Percentiles rank a stretch among this genome's conserved stretches.
These are phyloP conservation scores for Colletotrichum sansevieriae DNA, from an alignment of 2,329 filamentous ascomycete genomes.

Conservation along the genomic window DNA sequence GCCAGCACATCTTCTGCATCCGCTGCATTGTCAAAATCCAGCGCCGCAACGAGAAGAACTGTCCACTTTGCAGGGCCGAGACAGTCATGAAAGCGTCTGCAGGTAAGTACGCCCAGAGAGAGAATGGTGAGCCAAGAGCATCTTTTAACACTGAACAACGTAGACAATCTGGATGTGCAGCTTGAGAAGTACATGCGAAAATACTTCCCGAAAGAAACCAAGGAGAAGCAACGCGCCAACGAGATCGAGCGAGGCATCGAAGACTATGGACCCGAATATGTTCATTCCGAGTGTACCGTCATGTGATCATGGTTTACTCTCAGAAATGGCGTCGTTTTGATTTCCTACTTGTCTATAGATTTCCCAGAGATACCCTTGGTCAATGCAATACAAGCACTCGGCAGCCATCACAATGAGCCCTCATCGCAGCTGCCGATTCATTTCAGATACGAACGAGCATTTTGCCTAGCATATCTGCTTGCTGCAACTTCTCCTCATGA, in stretches of 20 bases:
- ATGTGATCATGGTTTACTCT: conserved; percentile 61
- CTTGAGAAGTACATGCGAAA: conserved; percentile 78
- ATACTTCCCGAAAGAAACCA: conserved; percentile 81
- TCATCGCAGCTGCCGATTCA: neutral
- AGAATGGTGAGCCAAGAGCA: neutral
- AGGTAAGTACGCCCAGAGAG: conserved; percentile 57
- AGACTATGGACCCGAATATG: conserved; percentile 76
- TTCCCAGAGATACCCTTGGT: conserved; percentile 37
- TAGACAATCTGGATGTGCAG: conserved; percentile 77
- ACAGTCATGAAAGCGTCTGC: conserved; percentile 79
- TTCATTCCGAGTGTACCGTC: conserved; percentile 67
- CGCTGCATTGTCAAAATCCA: conserved; percentile 86
- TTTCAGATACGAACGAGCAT: neutral
- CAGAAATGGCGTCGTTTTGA: neutral
- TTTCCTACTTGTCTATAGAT: conserved; percentile 26
- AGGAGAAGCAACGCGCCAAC: conserved; percentile 77
- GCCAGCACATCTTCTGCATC: conserved; percentile 85
- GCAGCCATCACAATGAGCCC: neutral
- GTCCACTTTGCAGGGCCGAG: conserved; percentile 81
- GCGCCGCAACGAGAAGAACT: conserved; percentile 74
- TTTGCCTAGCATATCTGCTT: neutral
- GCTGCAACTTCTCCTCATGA: neutral
- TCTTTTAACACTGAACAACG: neutral
- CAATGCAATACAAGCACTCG: neutral
- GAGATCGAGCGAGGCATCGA: conserved; percentile 82